A percentile compares a stretch with the other conserved stretches of the same genome.
Evolutionary conservation across 495 filamentous ascomycete species (phyloP).

Genomic region (Aspergillus olivimuriae): DNA sequence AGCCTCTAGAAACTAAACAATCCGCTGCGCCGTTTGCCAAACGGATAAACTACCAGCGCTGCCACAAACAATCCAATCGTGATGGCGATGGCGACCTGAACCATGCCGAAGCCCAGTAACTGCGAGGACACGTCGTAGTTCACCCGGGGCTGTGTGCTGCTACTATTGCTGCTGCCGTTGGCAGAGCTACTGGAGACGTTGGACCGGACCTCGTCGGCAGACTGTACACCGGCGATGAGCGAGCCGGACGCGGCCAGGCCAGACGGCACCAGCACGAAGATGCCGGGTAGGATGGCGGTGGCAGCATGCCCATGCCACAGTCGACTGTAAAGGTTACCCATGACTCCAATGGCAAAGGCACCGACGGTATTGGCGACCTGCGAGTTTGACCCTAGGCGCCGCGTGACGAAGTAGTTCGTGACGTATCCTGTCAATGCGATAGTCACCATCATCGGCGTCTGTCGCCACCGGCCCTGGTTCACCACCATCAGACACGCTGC

Average conservation of each 20-base stretch:
- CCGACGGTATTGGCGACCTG: slow-evolving; percentile 80
- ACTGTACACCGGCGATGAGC: slow-evolving; percentile 68
- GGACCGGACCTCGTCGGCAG: slow-evolving; percentile 65
- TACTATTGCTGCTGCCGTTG: background rate
- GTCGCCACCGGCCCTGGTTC: slow-evolving; percentile 85
- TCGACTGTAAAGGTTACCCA: slow-evolving; percentile 80
- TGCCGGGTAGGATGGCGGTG: slow-evolving; percentile 77
- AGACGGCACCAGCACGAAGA: slow-evolving; percentile 86
- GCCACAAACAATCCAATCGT: slow-evolving; percentile 83
- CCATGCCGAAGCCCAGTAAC: slow-evolving; percentile 37
- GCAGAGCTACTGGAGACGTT: slow-evolving; percentile 28
- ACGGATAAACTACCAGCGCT: slow-evolving; percentile 80
- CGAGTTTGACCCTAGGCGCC: slow-evolving; percentile 63
- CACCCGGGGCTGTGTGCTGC: slow-evolving; percentile 2
- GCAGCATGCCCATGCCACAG: slow-evolving; percentile 75
- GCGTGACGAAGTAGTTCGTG: slow-evolving; percentile 72
- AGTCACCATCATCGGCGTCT: slow-evolving; percentile 73
- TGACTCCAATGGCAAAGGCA: slow-evolving; percentile 71
- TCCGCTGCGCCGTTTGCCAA: slow-evolving; percentile 79
- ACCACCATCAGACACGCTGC: slow-evolving; percentile 69
- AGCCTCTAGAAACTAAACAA: slow-evolving; percentile 71
- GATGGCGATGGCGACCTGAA: slow-evolving; percentile 88
- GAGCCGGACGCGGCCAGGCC: slow-evolving; percentile 76
- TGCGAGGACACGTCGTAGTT: slow-evolving; percentile 22
- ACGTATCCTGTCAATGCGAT: slow-evolving; percentile 74